phyloP scores from a whole-genome alignment of 139 green algal genomes.

The Klebsormidium nitens region DNA sequence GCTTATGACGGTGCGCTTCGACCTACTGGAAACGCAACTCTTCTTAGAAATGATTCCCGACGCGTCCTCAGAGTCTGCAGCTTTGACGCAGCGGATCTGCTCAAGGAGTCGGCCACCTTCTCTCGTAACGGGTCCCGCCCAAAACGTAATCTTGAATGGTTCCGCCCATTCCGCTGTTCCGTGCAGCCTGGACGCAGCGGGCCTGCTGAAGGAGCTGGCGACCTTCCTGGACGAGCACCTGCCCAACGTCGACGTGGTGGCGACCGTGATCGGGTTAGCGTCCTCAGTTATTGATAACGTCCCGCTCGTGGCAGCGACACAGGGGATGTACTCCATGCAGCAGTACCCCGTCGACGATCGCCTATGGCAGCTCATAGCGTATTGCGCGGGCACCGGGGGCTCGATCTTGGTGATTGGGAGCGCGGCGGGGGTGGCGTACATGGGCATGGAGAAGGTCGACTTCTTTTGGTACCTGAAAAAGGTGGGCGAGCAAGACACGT shows the following conservation, averaged over 20 bases:
- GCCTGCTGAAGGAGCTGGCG: constrained; percentile 54
- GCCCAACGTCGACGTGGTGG: constrained; percentile 49
- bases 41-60: too few relatives aligned
- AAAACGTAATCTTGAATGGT: too few relatives aligned
- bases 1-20: neutral
- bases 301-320: constrained; percentile 67
- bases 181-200: constrained; percentile 49
- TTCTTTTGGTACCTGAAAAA: constrained; percentile 65
- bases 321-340: constrained; percentile 59
- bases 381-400: constrained; percentile 63
- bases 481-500: constrained; percentile 35
- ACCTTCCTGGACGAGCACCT: constrained; percentile 43
- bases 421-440: constrained; percentile 65
- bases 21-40: too few relatives aligned
- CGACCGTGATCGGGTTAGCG: constrained; percentile 54
- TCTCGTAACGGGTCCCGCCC: too few relatives aligned
- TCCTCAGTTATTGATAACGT: constrained; percentile 71
- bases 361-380: constrained; percentile 66
- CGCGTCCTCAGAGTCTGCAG: too few relatives aligned
- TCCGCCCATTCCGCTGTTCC: too few relatives aligned
- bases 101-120: too few relatives aligned
- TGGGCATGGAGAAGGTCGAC: constrained; percentile 62
- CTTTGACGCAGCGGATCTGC: too few relatives aligned
- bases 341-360: constrained; percentile 38
- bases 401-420: constrained; percentile 68